Evolutionary conservation across 768 basidiomycete genomes (phyloP), one percentile per base, ranked within the genome.

Genomic region (Lentinula detonsa): DNA sequence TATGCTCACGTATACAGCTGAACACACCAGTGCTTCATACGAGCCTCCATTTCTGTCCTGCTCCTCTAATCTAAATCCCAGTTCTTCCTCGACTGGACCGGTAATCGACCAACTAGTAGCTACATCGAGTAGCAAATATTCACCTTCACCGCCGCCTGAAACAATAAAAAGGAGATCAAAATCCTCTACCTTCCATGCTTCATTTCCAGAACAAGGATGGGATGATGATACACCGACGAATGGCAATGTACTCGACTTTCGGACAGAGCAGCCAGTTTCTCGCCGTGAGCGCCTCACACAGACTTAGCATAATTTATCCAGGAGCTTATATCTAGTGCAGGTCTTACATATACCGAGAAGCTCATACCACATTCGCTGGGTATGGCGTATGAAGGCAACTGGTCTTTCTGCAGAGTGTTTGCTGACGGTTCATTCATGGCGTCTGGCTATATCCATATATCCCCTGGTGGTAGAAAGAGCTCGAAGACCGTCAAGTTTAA

Each of bases 401-500:
- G 87, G 78, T 75, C 72, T 45, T 91, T 87, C 69, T 85, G 87
- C 69, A 90, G 88, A 72, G 79, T 90, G 48, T 91, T 90, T 66
- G 82, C 84, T 40, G 90, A 91, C 59, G 86, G 83, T 53, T 80
- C 84, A 52, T 90, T 85, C 69, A 78, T 91, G 64, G 89, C 90
- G 2, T 85, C 86, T 5, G 89, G 89, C 1, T 78, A 87, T 60
- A 78, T 91, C 58, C 74, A 75, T 55, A 83, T 91, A 53, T 85
- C 86, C 3, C 78, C 82, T 1, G 74, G 77, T 8, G 78, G 77
- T 16, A 71, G 76, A 64, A 91, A 91, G 70, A 83, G 85, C 10
- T 78, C 78, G 57, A 91, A 91, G 68, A 76, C 80, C 28, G 81
- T 87, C 1, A 95, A 91, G 69, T 96, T 98, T 67, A 99, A 98